Evolutionary conservation across 1,284 basidiomycete species (phyloP), one percentile per base, ranked within the genome.

Genomic region (Takashimella tepidaria): DNA sequence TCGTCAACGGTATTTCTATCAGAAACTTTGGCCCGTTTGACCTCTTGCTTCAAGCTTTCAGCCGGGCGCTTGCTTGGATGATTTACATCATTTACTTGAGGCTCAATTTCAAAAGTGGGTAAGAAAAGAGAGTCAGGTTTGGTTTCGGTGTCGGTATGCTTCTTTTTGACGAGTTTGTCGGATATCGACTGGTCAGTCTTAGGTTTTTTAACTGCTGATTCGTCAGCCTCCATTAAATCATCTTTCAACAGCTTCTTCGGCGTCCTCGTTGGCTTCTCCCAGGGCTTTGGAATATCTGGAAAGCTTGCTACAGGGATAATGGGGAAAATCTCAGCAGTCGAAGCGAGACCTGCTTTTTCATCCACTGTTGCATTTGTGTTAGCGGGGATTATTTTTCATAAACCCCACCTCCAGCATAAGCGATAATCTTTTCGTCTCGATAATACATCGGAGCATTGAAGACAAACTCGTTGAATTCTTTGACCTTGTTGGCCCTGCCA

Each of bases 281-380:
- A 20, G n/a, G 44, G 43, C 5, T 50, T 49, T 8, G 53, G 44
- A 5, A 20, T 16, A 13, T 47, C 26, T 3, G 64, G 63, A 41
- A 67, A 69, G 21, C 51, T 41, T 2, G 51, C 41, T 5, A 45
- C 45, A 6, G 50, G 52, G 4, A 68, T 44, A 10, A 50, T 40
- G 0, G 67, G 66, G 12, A 58, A 45, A 49, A 59, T 67, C 44
- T 69, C 62, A 8, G 59, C 59, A 2, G 54, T 57, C 1, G 40
- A 51, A 3, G 52, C 26, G 31, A 69, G 63, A 6, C 71, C 71
- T 1, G 70, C 60, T 3, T 65, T 51, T 49, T 72, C 69, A 24
- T 73, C 70, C 16, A 70, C 70, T 72, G 47, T 4, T 25, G 25
- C 44, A n/a, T n/a, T n/a, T n/a, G n/a, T n/a, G n/a, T n/a, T n/a